These are phyloP conservation scores for Pseudovirgaria hyperparasitica DNA, from an alignment of 2,329 filamentous ascomycete genomes.

Conservation along the genomic window DNA sequence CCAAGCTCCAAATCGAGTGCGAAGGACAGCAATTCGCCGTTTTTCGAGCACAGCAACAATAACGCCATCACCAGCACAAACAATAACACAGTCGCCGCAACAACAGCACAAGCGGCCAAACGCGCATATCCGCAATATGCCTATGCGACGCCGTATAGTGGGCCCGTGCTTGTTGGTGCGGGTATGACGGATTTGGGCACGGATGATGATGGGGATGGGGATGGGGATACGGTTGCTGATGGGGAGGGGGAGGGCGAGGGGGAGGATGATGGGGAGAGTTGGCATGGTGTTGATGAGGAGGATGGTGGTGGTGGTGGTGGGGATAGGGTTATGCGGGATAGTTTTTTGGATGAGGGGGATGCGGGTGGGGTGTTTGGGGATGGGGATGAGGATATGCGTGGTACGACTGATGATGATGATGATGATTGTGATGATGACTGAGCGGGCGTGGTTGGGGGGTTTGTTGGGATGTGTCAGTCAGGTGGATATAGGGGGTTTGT, in stretches of 20 bases:
- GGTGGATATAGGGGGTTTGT: too few relatives aligned
- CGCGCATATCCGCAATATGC: slow-evolving; percentile 50
- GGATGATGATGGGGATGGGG: slow-evolving; percentile 20
- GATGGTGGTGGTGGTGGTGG: slow-evolving; percentile 10
- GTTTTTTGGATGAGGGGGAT: slow-evolving; percentile 23
- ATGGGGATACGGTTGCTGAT: slow-evolving; percentile 3
- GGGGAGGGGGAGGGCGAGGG: slow-evolving; percentile 11
- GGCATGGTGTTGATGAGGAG: slow-evolving; percentile 17
- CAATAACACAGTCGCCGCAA: slow-evolving; percentile 22
- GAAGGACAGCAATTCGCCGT: slow-evolving; percentile 26
- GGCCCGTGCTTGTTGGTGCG: slow-evolving; percentile 17
- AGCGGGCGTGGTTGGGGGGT: too few relatives aligned
- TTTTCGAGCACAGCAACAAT: slow-evolving; percentile 30
- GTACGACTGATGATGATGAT: too few relatives aligned
- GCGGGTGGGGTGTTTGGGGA: slow-evolving; percentile 17
- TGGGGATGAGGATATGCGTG: slow-evolving; percentile 16
- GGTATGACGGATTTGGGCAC: slow-evolving; percentile 13
- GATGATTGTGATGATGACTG: slow-evolving; percentile 6
- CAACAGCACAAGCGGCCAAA: slow-evolving; percentile 23
- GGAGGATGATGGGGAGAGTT: slow-evolving; percentile 16
- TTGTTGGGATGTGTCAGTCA: too few relatives aligned
- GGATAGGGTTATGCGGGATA: slow-evolving; percentile 19
- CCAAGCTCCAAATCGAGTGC: slow-evolving; percentile 19
- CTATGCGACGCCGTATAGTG: slow-evolving; percentile 64
- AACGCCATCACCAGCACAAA: slow-evolving; percentile 29